Conservation (phyloP, 345 rosid genomes). For the Eucalyptus victrix region DNA sequence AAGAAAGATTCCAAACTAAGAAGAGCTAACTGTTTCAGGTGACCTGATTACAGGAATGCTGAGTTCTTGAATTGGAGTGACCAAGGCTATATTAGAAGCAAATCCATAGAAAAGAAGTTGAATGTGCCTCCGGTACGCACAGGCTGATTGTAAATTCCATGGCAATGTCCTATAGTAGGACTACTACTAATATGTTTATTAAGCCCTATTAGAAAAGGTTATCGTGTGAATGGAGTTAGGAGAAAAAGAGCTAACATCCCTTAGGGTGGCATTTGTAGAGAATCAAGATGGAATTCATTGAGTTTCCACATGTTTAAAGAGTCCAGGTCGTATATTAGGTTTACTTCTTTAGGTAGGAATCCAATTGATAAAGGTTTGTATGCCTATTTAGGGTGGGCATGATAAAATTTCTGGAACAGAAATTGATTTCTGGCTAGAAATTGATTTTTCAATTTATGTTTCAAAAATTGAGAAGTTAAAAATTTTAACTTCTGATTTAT, state of each 20-base stretch:
- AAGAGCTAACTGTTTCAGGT: background rate
- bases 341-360: background rate
- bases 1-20: background rate
- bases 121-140: background rate
- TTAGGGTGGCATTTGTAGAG: background rate
- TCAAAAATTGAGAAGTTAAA: no score
- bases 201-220: background rate
- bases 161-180: background rate
- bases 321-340: background rate
- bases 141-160: background rate
- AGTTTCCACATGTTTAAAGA: background rate
- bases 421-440: no score
- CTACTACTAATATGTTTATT: background rate
- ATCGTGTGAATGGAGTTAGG: background rate
- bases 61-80: background rate
- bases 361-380: background rate
- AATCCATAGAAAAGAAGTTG: background rate
- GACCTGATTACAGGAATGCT: background rate
- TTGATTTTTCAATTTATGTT: no score
- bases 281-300: background rate
- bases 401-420: no score
- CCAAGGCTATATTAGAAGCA: background rate
- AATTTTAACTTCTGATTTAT: no score
- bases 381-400: background rate
- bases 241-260: background rate